phyloP scores from a whole-genome alignment of 257 asterid species.

The Nicotiana attenuata region DNA sequence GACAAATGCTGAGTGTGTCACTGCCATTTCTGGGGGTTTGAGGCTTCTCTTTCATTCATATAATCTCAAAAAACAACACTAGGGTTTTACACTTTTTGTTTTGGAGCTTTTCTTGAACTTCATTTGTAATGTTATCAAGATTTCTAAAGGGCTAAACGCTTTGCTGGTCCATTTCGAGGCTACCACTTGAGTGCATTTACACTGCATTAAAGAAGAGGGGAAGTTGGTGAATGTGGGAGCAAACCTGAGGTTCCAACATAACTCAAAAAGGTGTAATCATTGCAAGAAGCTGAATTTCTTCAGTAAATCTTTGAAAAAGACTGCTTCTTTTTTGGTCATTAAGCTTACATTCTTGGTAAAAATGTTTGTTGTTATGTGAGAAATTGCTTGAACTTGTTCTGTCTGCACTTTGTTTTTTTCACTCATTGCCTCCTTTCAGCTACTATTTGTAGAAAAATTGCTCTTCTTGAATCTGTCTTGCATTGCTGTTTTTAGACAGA shows the following conservation, averaged over 20 bases:
- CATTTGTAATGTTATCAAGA: not conserved
- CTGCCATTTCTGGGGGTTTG: not conserved
- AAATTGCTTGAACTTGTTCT: not conserved
- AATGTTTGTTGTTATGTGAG: not conserved
- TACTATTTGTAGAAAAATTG: not conserved
- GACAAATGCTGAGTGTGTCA: slow-evolving; percentile 5
- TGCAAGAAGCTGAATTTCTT: not conserved
- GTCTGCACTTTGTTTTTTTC: not conserved
- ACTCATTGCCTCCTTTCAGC: not conserved
- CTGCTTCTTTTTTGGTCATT: not conserved
- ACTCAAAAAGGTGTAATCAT: not conserved
- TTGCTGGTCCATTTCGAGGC: not conserved
- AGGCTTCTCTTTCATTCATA: slow-evolving; percentile 5
- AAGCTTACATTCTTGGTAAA: not conserved
- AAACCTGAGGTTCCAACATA: not conserved
- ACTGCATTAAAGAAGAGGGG: not conserved
- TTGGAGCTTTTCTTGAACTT: not conserved
- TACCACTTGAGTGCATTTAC: not conserved
- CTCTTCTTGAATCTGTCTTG: not conserved
- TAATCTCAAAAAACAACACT: not conserved
- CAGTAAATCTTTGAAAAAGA: slow-evolving; percentile 5
- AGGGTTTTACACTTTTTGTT: slow-evolving; percentile 2
- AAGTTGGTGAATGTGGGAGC: not conserved
- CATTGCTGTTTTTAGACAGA: not conserved
- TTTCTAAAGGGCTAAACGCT: not conserved